phyloP scores from a whole-genome alignment of 257 asterid genomes.

The Solanum chilense region DNA sequence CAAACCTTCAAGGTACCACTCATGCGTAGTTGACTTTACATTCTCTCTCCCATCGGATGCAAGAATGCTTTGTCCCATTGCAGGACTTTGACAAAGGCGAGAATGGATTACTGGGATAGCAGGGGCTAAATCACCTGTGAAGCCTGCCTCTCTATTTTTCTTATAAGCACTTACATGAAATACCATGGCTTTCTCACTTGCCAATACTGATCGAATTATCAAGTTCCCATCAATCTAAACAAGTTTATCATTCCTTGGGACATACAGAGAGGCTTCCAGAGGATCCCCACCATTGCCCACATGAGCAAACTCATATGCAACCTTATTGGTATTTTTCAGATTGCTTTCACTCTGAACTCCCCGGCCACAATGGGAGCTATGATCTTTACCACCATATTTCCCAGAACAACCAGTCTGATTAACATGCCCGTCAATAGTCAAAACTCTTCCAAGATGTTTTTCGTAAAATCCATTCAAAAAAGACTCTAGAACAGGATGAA shows the following conservation, averaged over 20 bases:
- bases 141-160: slow-evolving; percentile 47
- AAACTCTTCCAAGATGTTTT: slow-evolving; percentile 27
- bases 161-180: slow-evolving; percentile 11
- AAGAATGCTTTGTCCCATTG: slow-evolving; percentile 26
- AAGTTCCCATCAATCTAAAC: slow-evolving; percentile 63
- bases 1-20: too few species aligned
- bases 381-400: slow-evolving; percentile 19
- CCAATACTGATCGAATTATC: slow-evolving; percentile 49
- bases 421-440: slow-evolving; percentile 32
- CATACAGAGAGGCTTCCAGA: slow-evolving; percentile 50
- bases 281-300: slow-evolving; percentile 41
- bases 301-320: slow-evolving; percentile 23
- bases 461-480: too few species aligned
- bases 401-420: slow-evolving; percentile 21
- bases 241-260: slow-evolving; percentile 63
- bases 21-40: slow-evolving; percentile 20
- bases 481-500: too few species aligned
- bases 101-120: slow-evolving; percentile 40
- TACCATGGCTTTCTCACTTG: slow-evolving; percentile 63
- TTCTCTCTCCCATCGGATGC: slow-evolving; percentile 40
- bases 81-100: neutral
- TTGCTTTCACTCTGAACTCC: neutral
- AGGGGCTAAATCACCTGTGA: slow-evolving; percentile 39
- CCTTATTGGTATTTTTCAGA: neutral
- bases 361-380: slow-evolving; percentile 11